Base-by-base conservation (phyloP, 352 stramenopile genomes). In the Pythium aristosporum region DNA sequence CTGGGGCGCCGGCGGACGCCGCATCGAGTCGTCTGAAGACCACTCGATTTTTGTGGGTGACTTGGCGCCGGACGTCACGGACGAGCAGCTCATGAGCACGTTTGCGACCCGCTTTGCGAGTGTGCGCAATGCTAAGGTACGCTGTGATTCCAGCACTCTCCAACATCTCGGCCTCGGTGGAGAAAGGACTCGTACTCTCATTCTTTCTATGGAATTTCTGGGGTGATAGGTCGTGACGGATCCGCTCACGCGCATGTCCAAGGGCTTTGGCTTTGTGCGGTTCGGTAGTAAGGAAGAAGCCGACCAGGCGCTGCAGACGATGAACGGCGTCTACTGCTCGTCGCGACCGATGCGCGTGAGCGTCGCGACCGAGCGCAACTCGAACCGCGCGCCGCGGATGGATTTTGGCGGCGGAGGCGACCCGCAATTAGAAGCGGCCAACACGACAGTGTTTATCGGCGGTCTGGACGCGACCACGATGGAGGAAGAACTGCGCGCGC, bases 11-110 rank as follows among this genome's bases (percentile, higher is more conserved):
- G 88, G 89, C 21, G 90, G 89, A 1, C 86, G 87, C 25, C 85
- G 89, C 21, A 92, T 96, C 58, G 88, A 96, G 65, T 82, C 83
- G 36, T 69, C 72, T 6, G 80, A 93, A 52, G 81, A 98, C 57
- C 89, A 93, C 63, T 97, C 91, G 48, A 88, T 98, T 46, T 98
- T 97, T 59, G 91, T 98, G 18, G 91, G 91, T 10, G 91, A 98
- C 67, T 69, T 98, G 42, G 82, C 87, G n/a, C 82, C 87, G 0
- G 90, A 96, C 42, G 89, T 97, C n/a, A 92, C 76, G 4, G 89
- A 97, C 54, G 82, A 94, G 15, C 56, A 92, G 74, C 80, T 98
- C n/a, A 61, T 95, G 44, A 83, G 66, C 43, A 93, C 82, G 23
- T 98, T 98, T 57, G 82, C 66, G 36, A 69, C 75, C 44, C 80